Conservation (phyloP, 2,329 filamentous ascomycete species). For the Akanthomyces lecanii region DNA sequence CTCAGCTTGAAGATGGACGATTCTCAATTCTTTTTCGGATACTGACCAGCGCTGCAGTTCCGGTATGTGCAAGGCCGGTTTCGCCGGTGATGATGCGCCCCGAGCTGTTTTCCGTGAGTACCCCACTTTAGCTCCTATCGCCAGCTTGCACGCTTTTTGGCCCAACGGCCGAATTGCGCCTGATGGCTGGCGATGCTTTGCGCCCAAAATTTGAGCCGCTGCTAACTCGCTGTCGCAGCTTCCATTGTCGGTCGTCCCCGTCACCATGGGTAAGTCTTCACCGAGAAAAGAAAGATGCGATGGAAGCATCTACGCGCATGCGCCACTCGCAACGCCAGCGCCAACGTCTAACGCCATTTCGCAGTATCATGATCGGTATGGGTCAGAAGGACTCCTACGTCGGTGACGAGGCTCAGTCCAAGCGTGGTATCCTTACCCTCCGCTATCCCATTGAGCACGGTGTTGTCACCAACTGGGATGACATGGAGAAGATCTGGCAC, state of each 20-base stretch:
- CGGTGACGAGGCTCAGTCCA: constrained; percentile 99
- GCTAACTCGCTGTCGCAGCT: constrained; percentile 6
- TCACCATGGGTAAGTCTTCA: constrained; percentile 46
- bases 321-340: constrained; percentile 16
- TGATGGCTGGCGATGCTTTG: constrained; percentile 1
- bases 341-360: constrained; percentile 1
- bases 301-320: not conserved
- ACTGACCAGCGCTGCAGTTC: constrained; percentile 64
- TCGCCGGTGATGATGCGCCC: constrained; percentile 99
- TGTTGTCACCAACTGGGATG: constrained; percentile 99
- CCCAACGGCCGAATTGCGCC: constrained; percentile 2
- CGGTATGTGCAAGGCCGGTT: constrained; percentile 99
- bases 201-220: not conserved
- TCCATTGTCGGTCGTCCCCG: constrained; percentile 99
- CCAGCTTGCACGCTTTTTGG: constrained; percentile 8
- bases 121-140: constrained; percentile 33
- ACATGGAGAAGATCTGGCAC: constrained; percentile 99
- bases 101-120: constrained; percentile 99
- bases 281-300: not conserved
- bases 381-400: constrained; percentile 99
- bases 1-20: not conserved
- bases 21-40: constrained; percentile 13
- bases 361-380: constrained; percentile 99
- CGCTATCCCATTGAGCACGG: constrained; percentile 99
- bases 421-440: constrained; percentile 99